Percentiles rank a stretch among this genome's conserved stretches.
Conservation (phyloP, 208 protist species). For the Trypanosoma vivax region DNA sequence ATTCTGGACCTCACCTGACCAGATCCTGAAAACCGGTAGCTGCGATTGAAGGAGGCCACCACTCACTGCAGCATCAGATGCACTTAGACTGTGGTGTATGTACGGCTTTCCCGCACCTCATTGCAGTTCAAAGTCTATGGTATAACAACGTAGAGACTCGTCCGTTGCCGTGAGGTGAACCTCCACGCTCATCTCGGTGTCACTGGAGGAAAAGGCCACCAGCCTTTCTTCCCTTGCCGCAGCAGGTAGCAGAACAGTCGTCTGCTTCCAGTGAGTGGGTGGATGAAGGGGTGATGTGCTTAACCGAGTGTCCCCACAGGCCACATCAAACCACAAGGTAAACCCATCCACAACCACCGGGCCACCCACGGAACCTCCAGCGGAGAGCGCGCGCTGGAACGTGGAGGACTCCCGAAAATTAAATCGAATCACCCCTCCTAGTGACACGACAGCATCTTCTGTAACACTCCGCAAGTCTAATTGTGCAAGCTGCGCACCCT, state of each 20-base stretch:
- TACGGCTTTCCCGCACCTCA: not conserved
- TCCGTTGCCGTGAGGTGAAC: constrained; percentile 26
- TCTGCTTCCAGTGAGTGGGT: constrained; percentile 90
- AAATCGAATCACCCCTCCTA: constrained; percentile 28
- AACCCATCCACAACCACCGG: constrained; percentile 53
- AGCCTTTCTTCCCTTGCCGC: constrained; percentile 27
- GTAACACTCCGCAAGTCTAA: constrained; percentile 22
- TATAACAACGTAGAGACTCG: constrained; percentile 41
- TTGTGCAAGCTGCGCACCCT: constrained; percentile 28
- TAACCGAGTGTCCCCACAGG: constrained; percentile 26
- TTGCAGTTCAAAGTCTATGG: constrained; percentile 46
- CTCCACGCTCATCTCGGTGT: constrained; percentile 24
- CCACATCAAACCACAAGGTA: constrained; percentile 71
- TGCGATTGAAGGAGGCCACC: too few species aligned
- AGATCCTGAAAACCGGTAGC: too few species aligned
- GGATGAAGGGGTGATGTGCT: constrained; percentile 41
- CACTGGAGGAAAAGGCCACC: constrained; percentile 24
- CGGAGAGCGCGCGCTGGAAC: constrained; percentile 6
- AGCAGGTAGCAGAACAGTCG: constrained; percentile 55
- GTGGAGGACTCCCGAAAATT: constrained; percentile 19
- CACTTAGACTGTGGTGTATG: too few species aligned
- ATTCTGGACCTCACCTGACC: too few species aligned
- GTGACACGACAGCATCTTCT: constrained; percentile 15
- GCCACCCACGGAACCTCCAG: not conserved
- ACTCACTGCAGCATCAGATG: not conserved